These are phyloP conservation scores for Penicillium goetzii DNA, from an alignment of 495 filamentous ascomycete genomes.

Conservation along the genomic window DNA sequence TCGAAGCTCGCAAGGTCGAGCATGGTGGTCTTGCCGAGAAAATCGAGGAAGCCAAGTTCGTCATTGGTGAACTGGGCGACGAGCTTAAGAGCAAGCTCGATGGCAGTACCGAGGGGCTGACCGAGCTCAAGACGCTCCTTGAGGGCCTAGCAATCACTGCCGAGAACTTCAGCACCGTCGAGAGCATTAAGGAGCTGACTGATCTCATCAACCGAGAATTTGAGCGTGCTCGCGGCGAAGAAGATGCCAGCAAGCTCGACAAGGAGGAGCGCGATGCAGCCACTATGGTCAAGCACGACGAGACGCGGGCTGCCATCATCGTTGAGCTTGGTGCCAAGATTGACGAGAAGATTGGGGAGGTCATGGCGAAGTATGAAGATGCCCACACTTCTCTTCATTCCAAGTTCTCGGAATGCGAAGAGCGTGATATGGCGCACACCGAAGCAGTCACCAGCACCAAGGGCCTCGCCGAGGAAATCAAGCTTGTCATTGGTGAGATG, in stretches of 20 bases:
- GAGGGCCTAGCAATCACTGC: slow-evolving; percentile 65
- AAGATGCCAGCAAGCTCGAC: slow-evolving; percentile 72
- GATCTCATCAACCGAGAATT: slow-evolving; percentile 81
- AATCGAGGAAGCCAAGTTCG: slow-evolving; percentile 60
- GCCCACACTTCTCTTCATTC: slow-evolving; percentile 70
- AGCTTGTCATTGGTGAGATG: slow-evolving; percentile 79
- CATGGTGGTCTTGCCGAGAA: slow-evolving; percentile 60
- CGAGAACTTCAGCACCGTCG: slow-evolving; percentile 57
- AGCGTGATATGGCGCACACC: slow-evolving; percentile 66
- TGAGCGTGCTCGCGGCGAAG: slow-evolving; percentile 69
- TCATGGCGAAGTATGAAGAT: slow-evolving; percentile 83
- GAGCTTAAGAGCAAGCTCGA: slow-evolving; percentile 67
- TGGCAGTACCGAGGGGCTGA: slow-evolving; percentile 58
- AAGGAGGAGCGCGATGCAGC: slow-evolving; percentile 76
- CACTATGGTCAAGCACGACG: slow-evolving; percentile 69
- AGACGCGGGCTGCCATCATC: slow-evolving; percentile 59
- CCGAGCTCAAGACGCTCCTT: slow-evolving; percentile 61
- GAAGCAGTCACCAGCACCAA: slow-evolving; percentile 73
- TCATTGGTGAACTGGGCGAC: slow-evolving; percentile 73
- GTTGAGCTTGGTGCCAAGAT: slow-evolving; percentile 66
- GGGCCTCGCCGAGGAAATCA: slow-evolving; percentile 81
- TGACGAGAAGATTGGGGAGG: slow-evolving; percentile 75
- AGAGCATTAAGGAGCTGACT: slow-evolving; percentile 77
- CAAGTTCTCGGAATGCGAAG: slow-evolving; percentile 67
- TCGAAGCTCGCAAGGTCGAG: slow-evolving; percentile 76